Evolutionary conservation across 441 rosid species (phyloP).

Genomic region (Geranium incanum): DNA sequence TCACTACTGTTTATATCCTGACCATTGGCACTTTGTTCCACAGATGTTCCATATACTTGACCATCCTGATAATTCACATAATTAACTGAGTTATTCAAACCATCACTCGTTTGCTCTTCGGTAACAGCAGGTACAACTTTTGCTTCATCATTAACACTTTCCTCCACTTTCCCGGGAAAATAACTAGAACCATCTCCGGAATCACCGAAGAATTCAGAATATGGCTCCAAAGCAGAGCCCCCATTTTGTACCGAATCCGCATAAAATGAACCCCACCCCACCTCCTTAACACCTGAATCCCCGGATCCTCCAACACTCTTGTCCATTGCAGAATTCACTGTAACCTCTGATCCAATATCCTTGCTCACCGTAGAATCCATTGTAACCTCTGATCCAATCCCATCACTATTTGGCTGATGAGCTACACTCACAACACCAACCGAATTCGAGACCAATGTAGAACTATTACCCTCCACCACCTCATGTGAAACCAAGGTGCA

Average conservation of each 20-base stretch:
- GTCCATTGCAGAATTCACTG: slow-evolving; percentile 12
- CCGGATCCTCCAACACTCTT: slow-evolving; percentile 36
- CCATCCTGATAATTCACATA: slow-evolving; percentile 35
- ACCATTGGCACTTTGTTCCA: slow-evolving; percentile 27
- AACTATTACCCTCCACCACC: not conserved
- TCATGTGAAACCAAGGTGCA: not conserved
- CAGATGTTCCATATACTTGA: slow-evolving; percentile 35
- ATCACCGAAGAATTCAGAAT: slow-evolving; percentile 67
- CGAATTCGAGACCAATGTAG: slow-evolving; percentile 19
- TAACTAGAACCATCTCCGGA: slow-evolving; percentile 35
- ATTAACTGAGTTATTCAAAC: slow-evolving; percentile 21
- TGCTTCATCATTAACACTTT: slow-evolving; percentile 17
- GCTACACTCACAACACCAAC: slow-evolving; percentile 18
- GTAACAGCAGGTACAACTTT: slow-evolving; percentile 21
- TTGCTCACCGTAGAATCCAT: not conserved
- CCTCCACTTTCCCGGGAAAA: slow-evolving; percentile 32
- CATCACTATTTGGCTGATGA: slow-evolving; percentile 26
- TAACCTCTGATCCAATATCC: not conserved
- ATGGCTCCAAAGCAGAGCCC: slow-evolving; percentile 45
- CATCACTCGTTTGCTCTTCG: slow-evolving; percentile 20
- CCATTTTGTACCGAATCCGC: slow-evolving; percentile 47
- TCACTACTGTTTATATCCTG: slow-evolving; percentile 50
- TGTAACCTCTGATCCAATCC: slow-evolving; percentile 11
- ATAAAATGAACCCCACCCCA: slow-evolving; percentile 82
- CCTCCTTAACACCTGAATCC: slow-evolving; percentile 57